Evolutionary conservation across 768 basidiomycete genomes (phyloP).

Genomic region (Vishniacozyma victoriae): DNA sequence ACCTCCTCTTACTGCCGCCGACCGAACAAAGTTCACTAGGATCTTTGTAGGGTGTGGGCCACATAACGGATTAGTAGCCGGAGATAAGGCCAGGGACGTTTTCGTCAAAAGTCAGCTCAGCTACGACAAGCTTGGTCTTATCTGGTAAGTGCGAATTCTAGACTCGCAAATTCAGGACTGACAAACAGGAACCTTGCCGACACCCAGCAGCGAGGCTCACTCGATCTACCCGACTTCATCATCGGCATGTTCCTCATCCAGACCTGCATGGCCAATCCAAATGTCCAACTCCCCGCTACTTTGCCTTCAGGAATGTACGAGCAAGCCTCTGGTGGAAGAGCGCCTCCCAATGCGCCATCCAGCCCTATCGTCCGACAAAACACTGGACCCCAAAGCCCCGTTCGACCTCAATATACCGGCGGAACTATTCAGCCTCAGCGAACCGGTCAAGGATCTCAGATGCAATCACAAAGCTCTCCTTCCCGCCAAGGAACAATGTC

Average conservation of each 20-base stretch:
- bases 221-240: conserved; percentile 86
- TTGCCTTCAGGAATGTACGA: conserved; percentile 83
- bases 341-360: conserved; percentile 15
- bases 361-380: conserved; percentile 32
- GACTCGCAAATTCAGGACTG: neutral
- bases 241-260: conserved; percentile 97
- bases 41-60: conserved; percentile 71
- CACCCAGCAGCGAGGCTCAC: conserved; percentile 78
- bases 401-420: conserved; percentile 58
- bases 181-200: conserved; percentile 79
- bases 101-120: conserved; percentile 86
- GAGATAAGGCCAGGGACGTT: conserved; percentile 79
- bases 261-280: conserved; percentile 73
- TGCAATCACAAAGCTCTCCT: conserved; percentile 12
- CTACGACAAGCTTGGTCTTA: conserved; percentile 79
- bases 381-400: conserved; percentile 34
- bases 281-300: conserved; percentile 63
- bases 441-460: conserved; percentile 56
- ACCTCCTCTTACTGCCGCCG: conserved; percentile 68
- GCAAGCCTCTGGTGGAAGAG: conserved; percentile 54
- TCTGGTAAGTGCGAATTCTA: conserved; percentile 61
- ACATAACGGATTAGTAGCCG: conserved; percentile 67
- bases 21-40: conserved; percentile 74
- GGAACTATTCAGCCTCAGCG: conserved; percentile 31
- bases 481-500: conserved; percentile 33